Evolutionary conservation across 2,329 filamentous ascomycete species (phyloP).

Genomic region (Fusarium sp.): DNA sequence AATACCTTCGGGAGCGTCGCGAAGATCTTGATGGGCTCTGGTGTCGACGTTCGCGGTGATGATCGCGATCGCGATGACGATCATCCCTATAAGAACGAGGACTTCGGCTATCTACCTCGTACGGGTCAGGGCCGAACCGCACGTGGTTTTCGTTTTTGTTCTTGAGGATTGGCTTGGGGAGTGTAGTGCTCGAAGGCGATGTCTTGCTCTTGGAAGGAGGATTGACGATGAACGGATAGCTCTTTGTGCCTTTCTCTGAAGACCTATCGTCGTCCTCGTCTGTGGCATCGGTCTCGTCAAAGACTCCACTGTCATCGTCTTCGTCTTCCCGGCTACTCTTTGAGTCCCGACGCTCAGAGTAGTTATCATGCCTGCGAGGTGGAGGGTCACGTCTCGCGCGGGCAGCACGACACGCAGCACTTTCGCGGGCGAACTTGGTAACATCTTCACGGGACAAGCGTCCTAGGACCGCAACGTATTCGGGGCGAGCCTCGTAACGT

Average conservation of each 20-base stretch:
- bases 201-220: slow-evolving; percentile 52
- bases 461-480: slow-evolving; percentile 73
- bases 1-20: slow-evolving; percentile 47
- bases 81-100: slow-evolving; percentile 52
- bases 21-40: slow-evolving; percentile 34
- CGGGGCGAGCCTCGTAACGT: slow-evolving; percentile 71
- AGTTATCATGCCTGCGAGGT: slow-evolving; percentile 20
- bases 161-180: slow-evolving; percentile 72
- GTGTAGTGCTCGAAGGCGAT: slow-evolving; percentile 54
- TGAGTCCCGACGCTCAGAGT: slow-evolving; percentile 48
- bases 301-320: slow-evolving; percentile 50
- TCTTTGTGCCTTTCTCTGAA: slow-evolving; percentile 50
- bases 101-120: slow-evolving; percentile 57
- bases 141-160: slow-evolving; percentile 71
- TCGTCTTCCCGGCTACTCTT: slow-evolving; percentile 54
- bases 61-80: slow-evolving; percentile 49
- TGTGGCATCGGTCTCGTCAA: slow-evolving; percentile 51
- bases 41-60: slow-evolving; percentile 43
- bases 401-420: slow-evolving; percentile 61
- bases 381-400: slow-evolving; percentile 45
- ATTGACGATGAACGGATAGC: slow-evolving; percentile 55
- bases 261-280: slow-evolving; percentile 54
- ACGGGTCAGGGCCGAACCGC: slow-evolving; percentile 64
- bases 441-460: slow-evolving; percentile 66
- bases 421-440: slow-evolving; percentile 63